Conservation (phyloP, 305 asterid species). For the Euphrasia arctica region DNA sequence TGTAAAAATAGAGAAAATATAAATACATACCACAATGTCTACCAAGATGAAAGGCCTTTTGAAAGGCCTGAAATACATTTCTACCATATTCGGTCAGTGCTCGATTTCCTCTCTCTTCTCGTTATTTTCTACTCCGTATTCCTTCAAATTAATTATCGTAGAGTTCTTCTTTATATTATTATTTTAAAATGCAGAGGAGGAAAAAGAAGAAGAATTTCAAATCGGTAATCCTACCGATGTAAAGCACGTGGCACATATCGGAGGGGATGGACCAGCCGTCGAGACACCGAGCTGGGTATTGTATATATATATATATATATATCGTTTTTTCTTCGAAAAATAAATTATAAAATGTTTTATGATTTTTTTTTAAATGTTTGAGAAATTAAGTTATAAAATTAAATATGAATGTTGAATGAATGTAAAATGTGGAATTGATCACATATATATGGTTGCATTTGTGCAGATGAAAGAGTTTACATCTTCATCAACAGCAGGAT, state of each 20-base stretch:
- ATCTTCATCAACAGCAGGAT: slow-evolving; percentile 30
- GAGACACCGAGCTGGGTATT: slow-evolving; percentile 60
- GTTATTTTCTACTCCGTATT: no score
- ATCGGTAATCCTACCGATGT: slow-evolving; percentile 72
- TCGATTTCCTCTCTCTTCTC: background rate
- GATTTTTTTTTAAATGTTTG: no score
- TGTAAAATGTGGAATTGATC: no score
- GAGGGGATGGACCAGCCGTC: slow-evolving; percentile 58
- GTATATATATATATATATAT: background rate
- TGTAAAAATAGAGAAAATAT: background rate
- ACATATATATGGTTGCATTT: background rate
- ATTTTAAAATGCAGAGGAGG: slow-evolving; percentile 37
- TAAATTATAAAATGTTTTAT: no score
- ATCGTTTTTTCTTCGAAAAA: background rate
- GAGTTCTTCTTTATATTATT: no score
- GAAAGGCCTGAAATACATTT: slow-evolving; percentile 78
- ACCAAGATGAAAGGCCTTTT: slow-evolving; percentile 76
- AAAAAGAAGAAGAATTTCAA: slow-evolving; percentile 56
- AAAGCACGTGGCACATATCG: slow-evolving; percentile 69
- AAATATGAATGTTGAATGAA: no score
- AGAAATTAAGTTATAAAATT: no score
- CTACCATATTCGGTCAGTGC: slow-evolving; percentile 71
- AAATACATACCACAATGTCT: slow-evolving; percentile 17
- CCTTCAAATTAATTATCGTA: no score
- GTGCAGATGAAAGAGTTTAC: slow-evolving; percentile 47